These are phyloP conservation scores for Nakazawaea anatomiae DNA, from an alignment of 805 yeast genomes.

Conservation along the genomic window DNA sequence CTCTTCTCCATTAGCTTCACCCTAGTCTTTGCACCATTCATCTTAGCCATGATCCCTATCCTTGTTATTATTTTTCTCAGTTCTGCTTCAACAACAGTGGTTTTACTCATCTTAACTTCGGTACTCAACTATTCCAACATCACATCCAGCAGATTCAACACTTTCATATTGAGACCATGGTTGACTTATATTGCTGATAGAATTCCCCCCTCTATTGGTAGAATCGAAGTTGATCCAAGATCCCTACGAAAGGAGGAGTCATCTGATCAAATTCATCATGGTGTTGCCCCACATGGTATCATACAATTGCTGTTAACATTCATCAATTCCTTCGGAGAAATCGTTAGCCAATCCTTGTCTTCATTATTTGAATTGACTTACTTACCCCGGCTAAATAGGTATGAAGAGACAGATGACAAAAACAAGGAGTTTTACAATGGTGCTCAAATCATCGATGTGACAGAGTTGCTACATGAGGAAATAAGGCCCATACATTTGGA, in stretches of 20 bases:
- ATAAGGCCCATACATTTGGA: not conserved
- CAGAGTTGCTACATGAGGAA: not conserved
- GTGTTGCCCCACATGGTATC: not conserved
- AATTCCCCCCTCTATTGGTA: constrained; percentile 29
- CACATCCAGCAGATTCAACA: constrained; percentile 11
- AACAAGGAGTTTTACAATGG: not conserved
- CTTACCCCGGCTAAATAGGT: not conserved
- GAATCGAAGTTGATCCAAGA: constrained; percentile 14
- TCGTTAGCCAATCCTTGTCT: not conserved
- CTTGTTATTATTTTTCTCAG: constrained; percentile 7
- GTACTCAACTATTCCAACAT: constrained; percentile 2
- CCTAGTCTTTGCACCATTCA: constrained; percentile 9
- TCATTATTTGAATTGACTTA: constrained; percentile 6
- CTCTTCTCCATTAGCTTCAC: constrained; percentile 6
- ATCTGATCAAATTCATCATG: not conserved
- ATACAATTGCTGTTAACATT: not conserved
- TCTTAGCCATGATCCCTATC: constrained; percentile 8
- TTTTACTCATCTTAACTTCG: constrained; percentile 6
- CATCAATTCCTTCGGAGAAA: not conserved
- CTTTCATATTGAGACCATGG: constrained; percentile 11
- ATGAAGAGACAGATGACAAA: not conserved
- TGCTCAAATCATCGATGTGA: not conserved
- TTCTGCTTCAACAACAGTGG: constrained; percentile 10
- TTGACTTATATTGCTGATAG: constrained; percentile 21
- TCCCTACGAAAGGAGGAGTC: not conserved